These are phyloP conservation scores for Phoma sp. DNA, from an alignment of 2,329 filamentous ascomycete species.

Conservation along the genomic window DNA sequence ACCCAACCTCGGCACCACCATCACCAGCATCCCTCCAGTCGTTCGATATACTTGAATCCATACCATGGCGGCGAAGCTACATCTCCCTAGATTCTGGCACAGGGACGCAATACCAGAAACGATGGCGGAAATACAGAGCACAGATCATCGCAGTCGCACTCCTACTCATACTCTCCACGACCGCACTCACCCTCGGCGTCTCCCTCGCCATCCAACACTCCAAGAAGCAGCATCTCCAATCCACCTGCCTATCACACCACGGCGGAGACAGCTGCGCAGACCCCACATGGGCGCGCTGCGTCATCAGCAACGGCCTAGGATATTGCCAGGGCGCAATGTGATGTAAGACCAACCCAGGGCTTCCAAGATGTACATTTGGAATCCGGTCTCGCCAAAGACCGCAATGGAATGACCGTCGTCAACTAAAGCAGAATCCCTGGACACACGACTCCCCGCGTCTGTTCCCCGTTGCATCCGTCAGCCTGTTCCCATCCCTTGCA, in stretches of 20 bases:
- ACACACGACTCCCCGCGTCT: neutral
- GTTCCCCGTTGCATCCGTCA: constrained; percentile 2
- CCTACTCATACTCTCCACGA: constrained; percentile 28
- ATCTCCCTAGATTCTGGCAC: constrained; percentile 8
- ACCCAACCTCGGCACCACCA: constrained; percentile 41
- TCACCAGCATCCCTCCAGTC: constrained; percentile 45
- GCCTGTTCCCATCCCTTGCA: constrained; percentile 19
- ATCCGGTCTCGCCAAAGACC: neutral
- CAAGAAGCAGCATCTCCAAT: constrained; percentile 9
- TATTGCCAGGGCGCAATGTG: constrained; percentile 30
- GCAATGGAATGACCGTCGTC: constrained; percentile 4
- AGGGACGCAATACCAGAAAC: constrained; percentile 5
- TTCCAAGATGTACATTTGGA: constrained; percentile 11
- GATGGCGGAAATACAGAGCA: constrained; percentile 30
- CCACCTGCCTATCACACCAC: constrained; percentile 19
- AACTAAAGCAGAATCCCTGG: neutral
- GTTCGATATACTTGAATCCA: constrained; percentile 42
- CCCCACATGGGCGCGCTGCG: constrained; percentile 29
- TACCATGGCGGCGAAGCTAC: constrained; percentile 42
- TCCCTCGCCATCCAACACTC: constrained; percentile 28
- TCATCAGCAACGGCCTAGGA: constrained; percentile 26
- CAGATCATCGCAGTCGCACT: constrained; percentile 27
- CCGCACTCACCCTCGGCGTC: constrained; percentile 28
- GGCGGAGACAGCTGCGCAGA: constrained; percentile 30
- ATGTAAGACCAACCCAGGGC: constrained; percentile 4